Evolutionary conservation across 140 eudicot species (phyloP).

Genomic region (Cichorium intybus): DNA sequence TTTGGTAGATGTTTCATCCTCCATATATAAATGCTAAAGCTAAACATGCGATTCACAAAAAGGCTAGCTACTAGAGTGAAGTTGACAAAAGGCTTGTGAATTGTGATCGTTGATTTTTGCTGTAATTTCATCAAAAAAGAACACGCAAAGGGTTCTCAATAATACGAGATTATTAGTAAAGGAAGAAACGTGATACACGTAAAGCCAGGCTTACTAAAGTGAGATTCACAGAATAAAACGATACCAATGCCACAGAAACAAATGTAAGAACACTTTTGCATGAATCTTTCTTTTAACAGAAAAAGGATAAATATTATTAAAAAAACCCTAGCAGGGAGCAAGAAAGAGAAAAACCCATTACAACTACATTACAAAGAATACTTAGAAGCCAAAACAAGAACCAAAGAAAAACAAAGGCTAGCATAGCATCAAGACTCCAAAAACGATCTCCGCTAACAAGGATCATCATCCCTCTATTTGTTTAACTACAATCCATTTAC

Average conservation of each 20-base stretch:
- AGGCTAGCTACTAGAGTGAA: background rate
- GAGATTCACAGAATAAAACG: background rate
- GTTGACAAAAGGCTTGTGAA: background rate
- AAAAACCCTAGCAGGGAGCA: too few species aligned
- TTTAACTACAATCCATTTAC: too few species aligned
- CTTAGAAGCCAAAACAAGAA: too few species aligned
- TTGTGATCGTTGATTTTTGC: background rate
- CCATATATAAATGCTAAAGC: background rate
- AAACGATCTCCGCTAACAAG: too few species aligned
- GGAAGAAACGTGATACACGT: background rate
- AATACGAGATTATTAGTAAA: background rate
- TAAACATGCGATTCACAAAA: slow-evolving; percentile 7
- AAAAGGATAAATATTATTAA: too few species aligned
- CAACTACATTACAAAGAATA: too few species aligned
- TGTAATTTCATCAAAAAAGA: background rate
- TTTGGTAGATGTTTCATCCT: background rate
- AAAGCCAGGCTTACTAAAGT: background rate
- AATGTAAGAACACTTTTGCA: background rate
- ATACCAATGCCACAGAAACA: slow-evolving; percentile 5
- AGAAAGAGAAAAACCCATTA: too few species aligned
- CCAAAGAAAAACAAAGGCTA: too few species aligned
- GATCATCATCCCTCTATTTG: too few species aligned
- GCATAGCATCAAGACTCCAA: too few species aligned
- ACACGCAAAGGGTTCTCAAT: background rate
- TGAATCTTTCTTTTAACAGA: too few species aligned